These are phyloP conservation scores for Termitomyces bulborhizus DNA, from an alignment of 768 basidiomycete species.

Conservation along the genomic window DNA sequence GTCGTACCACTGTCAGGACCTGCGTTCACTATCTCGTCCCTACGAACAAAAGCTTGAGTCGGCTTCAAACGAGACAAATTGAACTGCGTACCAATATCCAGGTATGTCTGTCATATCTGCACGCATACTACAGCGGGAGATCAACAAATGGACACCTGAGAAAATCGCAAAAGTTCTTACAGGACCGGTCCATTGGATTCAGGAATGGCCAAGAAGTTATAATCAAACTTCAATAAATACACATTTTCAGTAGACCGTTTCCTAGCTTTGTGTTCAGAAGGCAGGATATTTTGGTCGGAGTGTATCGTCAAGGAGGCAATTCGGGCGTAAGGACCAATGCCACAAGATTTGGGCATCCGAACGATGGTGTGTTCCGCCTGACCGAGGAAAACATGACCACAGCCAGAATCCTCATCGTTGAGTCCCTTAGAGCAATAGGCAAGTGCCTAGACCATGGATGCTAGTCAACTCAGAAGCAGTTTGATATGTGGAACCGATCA, in stretches of 20 bases:
- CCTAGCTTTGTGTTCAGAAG: background rate
- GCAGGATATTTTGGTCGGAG: background rate
- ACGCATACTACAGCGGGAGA: background rate
- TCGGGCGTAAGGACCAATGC: background rate
- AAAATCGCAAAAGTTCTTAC: background rate
- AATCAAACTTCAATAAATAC: background rate
- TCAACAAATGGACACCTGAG: background rate
- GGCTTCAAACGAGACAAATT: background rate
- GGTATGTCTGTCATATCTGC: conserved; percentile 2
- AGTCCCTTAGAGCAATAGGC: background rate
- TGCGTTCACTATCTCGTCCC: background rate
- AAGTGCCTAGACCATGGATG: background rate
- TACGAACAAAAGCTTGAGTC: background rate
- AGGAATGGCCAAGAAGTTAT: background rate
- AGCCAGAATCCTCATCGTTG: background rate
- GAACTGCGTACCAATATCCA: background rate
- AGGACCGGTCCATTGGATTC: background rate
- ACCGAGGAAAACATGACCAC: background rate
- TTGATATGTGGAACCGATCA: background rate
- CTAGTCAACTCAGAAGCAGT: background rate
- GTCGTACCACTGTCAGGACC: background rate
- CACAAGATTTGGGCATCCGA: background rate
- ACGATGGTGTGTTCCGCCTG: background rate
- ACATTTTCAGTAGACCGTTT: background rate
- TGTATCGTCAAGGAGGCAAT: background rate